Evolutionary conservation across 768 basidiomycete genomes (phyloP), one percentile per base, ranked within the genome.

Genomic region (Rhodotorula babjevae): DNA sequence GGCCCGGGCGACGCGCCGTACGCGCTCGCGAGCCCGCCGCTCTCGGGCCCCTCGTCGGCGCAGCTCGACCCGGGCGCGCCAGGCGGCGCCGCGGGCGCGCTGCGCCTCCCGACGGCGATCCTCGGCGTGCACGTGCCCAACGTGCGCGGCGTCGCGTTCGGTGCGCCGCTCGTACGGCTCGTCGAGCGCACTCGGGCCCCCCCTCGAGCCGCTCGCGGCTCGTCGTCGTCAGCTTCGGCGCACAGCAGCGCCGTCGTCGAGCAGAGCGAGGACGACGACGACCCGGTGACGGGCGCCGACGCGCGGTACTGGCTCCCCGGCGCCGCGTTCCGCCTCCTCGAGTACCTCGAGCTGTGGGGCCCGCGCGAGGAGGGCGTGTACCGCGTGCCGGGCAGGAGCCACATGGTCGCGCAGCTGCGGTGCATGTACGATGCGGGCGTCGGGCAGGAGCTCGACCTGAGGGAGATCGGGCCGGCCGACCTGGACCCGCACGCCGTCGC

Each of bases 401-500:
- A 53, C 23, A 61, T 62, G 49, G 61, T 72, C 2, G 23, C 44
- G 16, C 36, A 59, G 61, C 64, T 75, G 31, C 61, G 57, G 31
- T 31, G 31, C 3, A 29, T 75, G 56, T 75, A 50, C 29, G 71
- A 72, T 53, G 68, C 67, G 0, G 74, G 74, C 2, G 52, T 71
- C n/a, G 65, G 71, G n/a, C 61, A 63, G 52, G 67, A 71, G 25
- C 29, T 55, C 31, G 74, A 75, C 42, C n/a, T 75, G 65, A 46
- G 68, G 29, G 74, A 75, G 40, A 53, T 69, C 12, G 70, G 69
- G n/a, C 70, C 60, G 12, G 64, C 49, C n/a, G 60, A 68, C 6
- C 53, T 75, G 42, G 74, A 75, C 27, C 74, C 74, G n/a, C 56
- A 63, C 50, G 74, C 67, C 6, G 71, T 75, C 50, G 74, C 74